These are phyloP conservation scores for Coprinopsis marcescibilis DNA, from an alignment of 768 basidiomycete genomes.

Conservation along the genomic window DNA sequence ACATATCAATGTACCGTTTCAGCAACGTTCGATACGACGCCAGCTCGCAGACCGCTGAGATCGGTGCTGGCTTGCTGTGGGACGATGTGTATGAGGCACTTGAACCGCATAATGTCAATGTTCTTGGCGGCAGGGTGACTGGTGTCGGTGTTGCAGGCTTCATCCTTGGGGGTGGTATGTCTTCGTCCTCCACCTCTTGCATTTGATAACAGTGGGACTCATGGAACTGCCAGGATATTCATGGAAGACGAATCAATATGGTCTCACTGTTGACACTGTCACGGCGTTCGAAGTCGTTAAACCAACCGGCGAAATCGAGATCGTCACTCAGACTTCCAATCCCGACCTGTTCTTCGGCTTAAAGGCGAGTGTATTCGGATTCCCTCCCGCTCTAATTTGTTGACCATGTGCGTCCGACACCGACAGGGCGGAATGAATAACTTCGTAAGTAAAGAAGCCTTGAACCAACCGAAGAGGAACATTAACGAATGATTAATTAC, in stretches of 20 bases:
- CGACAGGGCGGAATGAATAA: constrained; percentile 58
- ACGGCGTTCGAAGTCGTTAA: constrained; percentile 51
- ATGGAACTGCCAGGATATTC: constrained; percentile 43
- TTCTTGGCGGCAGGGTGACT: constrained; percentile 53
- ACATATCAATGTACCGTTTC: constrained; percentile 51
- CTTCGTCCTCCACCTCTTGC: constrained; percentile 17
- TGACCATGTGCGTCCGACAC: neutral
- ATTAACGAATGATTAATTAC: too few species aligned
- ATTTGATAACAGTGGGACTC: constrained; percentile 18
- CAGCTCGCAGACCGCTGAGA: constrained; percentile 30
- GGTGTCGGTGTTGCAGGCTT: constrained; percentile 59
- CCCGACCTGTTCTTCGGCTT: constrained; percentile 37
- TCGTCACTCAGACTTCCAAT: constrained; percentile 28
- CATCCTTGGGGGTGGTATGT: constrained; percentile 50
- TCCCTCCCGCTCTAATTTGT: neutral
- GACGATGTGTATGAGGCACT: constrained; percentile 57
- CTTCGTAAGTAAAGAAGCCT: constrained; percentile 41
- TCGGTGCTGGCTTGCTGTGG: constrained; percentile 53
- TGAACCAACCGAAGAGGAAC: too few species aligned
- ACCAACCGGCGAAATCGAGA: constrained; percentile 42
- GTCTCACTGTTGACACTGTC: constrained; percentile 53
- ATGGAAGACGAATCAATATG: constrained; percentile 56
- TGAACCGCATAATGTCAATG: constrained; percentile 41
- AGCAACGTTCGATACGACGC: constrained; percentile 37
- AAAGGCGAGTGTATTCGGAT: constrained; percentile 2